phyloP scores from a whole-genome alignment of 345 rosid species.

The Moricandia arvensis region DNA sequence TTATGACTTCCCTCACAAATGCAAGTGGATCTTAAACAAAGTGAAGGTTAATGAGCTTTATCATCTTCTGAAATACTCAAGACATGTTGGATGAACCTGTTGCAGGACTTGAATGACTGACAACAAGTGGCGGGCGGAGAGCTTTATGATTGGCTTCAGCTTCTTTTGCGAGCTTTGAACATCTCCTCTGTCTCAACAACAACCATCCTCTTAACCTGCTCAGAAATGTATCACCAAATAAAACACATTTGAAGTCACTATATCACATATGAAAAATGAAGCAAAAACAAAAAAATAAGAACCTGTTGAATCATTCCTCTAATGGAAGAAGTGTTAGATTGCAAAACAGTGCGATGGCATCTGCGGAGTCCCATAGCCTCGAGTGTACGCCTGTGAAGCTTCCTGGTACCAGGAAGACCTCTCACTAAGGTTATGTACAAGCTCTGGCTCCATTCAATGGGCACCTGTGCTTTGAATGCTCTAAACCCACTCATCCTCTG shows the following conservation, averaged over 20 bases:
- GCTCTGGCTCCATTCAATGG: conserved; percentile 63
- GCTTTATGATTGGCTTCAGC: conserved; percentile 55
- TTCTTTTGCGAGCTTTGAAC: conserved; percentile 68
- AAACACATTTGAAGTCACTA: too few species aligned
- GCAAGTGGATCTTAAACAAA: conserved; percentile 15
- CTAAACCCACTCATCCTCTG: conserved; percentile 70
- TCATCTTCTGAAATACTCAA: conserved; percentile 20
- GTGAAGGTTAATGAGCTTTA: conserved; percentile 12
- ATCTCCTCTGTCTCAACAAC: conserved; percentile 80
- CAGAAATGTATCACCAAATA: too few species aligned
- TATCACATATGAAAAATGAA: neutral
- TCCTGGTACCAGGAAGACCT: conserved; percentile 83
- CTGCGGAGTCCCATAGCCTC: conserved; percentile 71
- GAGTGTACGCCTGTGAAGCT: conserved; percentile 73
- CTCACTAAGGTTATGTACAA: conserved; percentile 73
- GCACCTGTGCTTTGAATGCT: conserved; percentile 67
- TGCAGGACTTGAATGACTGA: conserved; percentile 49
- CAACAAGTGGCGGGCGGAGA: conserved; percentile 55
- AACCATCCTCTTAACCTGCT: conserved; percentile 71
- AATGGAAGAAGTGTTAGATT: conserved; percentile 59
- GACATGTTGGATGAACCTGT: conserved; percentile 41
- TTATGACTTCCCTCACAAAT: conserved; percentile 17
- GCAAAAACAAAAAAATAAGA: neutral
- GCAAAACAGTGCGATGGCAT: conserved; percentile 72
- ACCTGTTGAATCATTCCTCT: conserved; percentile 86